phyloP scores from a whole-genome alignment of 2,329 filamentous ascomycete species.

The Colletotrichum tamarilloi region DNA sequence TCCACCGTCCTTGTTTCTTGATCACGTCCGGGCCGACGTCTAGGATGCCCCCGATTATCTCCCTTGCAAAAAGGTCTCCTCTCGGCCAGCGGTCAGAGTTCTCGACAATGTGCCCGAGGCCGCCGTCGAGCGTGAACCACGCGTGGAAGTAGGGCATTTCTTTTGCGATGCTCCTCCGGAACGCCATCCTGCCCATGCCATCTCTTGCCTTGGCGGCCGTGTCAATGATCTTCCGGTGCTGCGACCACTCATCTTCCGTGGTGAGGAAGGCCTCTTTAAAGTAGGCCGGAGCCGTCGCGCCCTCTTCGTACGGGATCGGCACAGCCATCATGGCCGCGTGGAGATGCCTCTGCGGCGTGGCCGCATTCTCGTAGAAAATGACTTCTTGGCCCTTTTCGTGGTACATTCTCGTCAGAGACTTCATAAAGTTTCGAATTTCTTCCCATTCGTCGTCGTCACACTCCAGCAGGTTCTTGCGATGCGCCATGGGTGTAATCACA shows the following conservation, averaged over 20 bases:
- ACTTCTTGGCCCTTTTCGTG: conserved; percentile 93
- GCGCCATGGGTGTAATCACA: conserved; percentile 88
- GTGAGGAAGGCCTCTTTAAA: conserved; percentile 94
- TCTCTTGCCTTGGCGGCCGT: conserved; percentile 74
- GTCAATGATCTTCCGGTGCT: conserved; percentile 95
- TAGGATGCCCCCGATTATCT: conserved; percentile 92
- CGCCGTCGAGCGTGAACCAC: conserved; percentile 94
- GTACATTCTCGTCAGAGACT: conserved; percentile 92
- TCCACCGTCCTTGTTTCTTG: conserved; percentile 92
- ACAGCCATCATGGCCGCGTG: conserved; percentile 90
- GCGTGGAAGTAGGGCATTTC: conserved; percentile 99
- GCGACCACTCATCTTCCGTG: conserved; percentile 92
- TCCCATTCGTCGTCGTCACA: conserved; percentile 99
- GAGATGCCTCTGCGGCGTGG: conserved; percentile 77
- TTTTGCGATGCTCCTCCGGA: conserved; percentile 84
- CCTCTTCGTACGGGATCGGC: conserved; percentile 90
- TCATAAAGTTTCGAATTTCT: conserved; percentile 99
- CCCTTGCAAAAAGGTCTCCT: conserved; percentile 92
- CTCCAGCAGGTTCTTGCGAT: conserved; percentile 90
- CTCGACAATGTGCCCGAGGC: conserved; percentile 92
- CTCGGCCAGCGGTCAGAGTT: conserved; percentile 86
- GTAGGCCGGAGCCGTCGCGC: conserved; percentile 91
- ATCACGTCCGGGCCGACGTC: conserved; percentile 84
- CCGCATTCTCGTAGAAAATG: conserved; percentile 97
- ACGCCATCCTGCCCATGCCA: conserved; percentile 82